Evolutionary conservation across 129 eudicot species (phyloP).

Genomic region (Chrysanthemum seticuspe): DNA sequence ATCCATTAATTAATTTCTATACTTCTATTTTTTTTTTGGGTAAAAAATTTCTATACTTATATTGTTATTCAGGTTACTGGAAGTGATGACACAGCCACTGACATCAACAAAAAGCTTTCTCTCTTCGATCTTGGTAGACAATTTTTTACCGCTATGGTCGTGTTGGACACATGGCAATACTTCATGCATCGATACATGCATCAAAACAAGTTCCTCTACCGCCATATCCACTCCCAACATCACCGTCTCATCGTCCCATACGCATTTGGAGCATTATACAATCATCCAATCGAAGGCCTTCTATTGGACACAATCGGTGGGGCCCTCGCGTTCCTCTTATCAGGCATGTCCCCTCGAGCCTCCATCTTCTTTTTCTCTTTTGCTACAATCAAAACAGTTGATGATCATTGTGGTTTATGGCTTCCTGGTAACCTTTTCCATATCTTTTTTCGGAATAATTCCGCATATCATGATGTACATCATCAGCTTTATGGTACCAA

Average conservation of each 20-base stretch:
- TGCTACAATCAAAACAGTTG: slow-evolving; percentile 90
- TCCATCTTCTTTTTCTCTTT: slow-evolving; percentile 96
- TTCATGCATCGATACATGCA: slow-evolving; percentile 94
- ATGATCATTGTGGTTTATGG: slow-evolving; percentile 93
- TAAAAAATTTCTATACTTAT: not conserved
- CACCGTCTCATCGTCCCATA: slow-evolving; percentile 87
- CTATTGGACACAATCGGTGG: slow-evolving; percentile 87
- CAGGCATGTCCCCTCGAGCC: slow-evolving; percentile 92
- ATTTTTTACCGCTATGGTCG: slow-evolving; percentile 69
- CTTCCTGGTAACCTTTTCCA: slow-evolving; percentile 89
- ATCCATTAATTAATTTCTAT: not conserved
- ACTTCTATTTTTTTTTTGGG: not conserved
- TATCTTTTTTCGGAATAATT: slow-evolving; percentile 68
- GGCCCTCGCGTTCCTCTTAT: slow-evolving; percentile 72
- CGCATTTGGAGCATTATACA: slow-evolving; percentile 89
- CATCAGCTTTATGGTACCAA: slow-evolving; percentile 90
- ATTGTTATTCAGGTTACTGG: slow-evolving; percentile 52
- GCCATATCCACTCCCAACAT: slow-evolving; percentile 79
- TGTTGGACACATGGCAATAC: slow-evolving; percentile 80
- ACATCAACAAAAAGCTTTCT: slow-evolving; percentile 34
- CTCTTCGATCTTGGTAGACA: slow-evolving; percentile 52
- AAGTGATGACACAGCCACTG: slow-evolving; percentile 37
- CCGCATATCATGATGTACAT: slow-evolving; percentile 93
- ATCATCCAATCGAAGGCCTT: slow-evolving; percentile 90
- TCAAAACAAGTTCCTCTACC: slow-evolving; percentile 81